phyloP scores from a whole-genome alignment of 73 alveolate genomes.

The Stentor roeselii region DNA sequence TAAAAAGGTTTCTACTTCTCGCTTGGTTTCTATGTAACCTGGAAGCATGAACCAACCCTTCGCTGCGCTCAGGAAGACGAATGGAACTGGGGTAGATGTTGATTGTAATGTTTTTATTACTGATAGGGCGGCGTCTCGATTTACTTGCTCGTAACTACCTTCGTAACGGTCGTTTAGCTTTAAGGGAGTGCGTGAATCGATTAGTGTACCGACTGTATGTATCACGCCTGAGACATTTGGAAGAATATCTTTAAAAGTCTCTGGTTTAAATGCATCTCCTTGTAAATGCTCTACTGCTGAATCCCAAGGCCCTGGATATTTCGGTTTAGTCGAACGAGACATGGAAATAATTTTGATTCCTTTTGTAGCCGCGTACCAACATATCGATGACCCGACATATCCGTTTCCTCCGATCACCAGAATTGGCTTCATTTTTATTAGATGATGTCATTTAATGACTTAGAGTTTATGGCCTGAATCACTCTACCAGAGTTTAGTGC shows the following conservation, averaged over 20 bases:
- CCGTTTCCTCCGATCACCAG: constrained; percentile 33
- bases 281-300: background rate
- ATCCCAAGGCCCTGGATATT: background rate
- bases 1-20: constrained; percentile 17
- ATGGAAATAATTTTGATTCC: constrained; percentile 26
- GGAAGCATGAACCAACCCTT: background rate
- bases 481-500: too few relatives aligned
- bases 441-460: too few relatives aligned
- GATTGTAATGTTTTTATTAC: background rate
- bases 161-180: background rate
- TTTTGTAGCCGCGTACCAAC: background rate
- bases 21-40: background rate
- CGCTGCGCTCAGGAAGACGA: background rate
- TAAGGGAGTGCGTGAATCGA: background rate
- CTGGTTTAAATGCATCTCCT: constrained; percentile 3
- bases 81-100: background rate
- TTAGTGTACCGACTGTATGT: background rate
- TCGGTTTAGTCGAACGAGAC: background rate
- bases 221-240: background rate
- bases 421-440: too few relatives aligned
- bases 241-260: background rate
- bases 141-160: constrained; percentile 2
- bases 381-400: constrained; percentile 28
- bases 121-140: constrained; percentile 10
- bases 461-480: too few relatives aligned